Conservation (phyloP, 1,139 yeast species). For the Geotrichum cucujoidarum region DNA sequence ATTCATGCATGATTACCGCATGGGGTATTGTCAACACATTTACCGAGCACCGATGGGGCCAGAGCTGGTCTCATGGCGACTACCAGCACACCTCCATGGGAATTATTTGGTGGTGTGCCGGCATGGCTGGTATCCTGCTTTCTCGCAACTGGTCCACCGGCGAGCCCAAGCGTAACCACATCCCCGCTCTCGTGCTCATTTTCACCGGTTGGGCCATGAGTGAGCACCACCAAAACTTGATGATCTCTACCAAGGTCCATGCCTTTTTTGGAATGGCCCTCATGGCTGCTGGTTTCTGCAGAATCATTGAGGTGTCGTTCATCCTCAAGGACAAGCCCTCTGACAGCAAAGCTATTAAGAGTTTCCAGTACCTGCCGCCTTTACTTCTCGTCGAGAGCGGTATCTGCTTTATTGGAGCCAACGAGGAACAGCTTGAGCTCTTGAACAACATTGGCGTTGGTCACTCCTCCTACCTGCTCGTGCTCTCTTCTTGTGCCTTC, state of each 20-base stretch:
- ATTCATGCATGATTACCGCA: conserved; percentile 67
- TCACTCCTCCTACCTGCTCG: conserved; percentile 74
- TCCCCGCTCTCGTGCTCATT: conserved; percentile 75
- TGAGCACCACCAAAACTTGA: conserved; percentile 71
- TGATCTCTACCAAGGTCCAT: conserved; percentile 79
- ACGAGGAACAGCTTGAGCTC: conserved; percentile 73
- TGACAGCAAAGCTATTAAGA: conserved; percentile 44
- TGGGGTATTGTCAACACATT: conserved; percentile 95
- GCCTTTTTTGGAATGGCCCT: conserved; percentile 76
- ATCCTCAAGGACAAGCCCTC: conserved; percentile 49
- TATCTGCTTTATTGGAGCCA: conserved; percentile 82
- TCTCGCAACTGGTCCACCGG: conserved; percentile 36
- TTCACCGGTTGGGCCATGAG: conserved; percentile 95
- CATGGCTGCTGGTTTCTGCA: conserved; percentile 67
- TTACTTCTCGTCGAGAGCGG: conserved; percentile 76
- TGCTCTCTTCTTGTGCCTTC: conserved; percentile 71
- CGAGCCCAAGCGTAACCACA: conserved; percentile 50
- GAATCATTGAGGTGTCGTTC: conserved; percentile 75
- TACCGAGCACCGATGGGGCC: conserved; percentile 96
- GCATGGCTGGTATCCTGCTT: conserved; percentile 72
- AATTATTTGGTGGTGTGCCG: conserved; percentile 93
- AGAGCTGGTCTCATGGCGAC: conserved; percentile 77
- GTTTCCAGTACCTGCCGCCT: conserved; percentile 83
- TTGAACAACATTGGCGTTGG: conserved; percentile 74
- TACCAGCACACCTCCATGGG: conserved; percentile 96